Evolutionary conservation across 768 basidiomycete species (phyloP).

Genomic region (Tricholoma sp.): DNA sequence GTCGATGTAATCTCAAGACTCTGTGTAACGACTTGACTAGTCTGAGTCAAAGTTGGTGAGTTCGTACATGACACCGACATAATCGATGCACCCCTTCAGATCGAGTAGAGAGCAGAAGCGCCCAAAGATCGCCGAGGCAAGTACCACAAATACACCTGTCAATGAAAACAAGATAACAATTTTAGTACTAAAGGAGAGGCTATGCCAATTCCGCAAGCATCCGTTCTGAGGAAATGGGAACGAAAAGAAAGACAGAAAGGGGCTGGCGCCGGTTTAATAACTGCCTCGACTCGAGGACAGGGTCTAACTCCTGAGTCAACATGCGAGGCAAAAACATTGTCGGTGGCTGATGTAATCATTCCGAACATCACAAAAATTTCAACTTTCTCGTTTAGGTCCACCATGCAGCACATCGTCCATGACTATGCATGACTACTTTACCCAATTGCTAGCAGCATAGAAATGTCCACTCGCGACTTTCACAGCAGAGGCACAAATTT

Average conservation of each 20-base stretch:
- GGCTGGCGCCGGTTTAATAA: not conserved
- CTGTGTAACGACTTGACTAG: slow-evolving; percentile 31
- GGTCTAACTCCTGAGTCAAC: not conserved
- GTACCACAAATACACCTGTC: not conserved
- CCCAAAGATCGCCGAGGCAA: not conserved
- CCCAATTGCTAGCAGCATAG: too few species aligned
- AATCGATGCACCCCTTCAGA: not conserved
- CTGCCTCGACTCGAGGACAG: not conserved
- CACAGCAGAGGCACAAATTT: too few species aligned
- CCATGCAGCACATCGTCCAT: too few species aligned
- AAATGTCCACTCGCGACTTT: too few species aligned
- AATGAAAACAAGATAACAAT: not conserved
- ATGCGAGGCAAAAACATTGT: not conserved
- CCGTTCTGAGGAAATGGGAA: not conserved
- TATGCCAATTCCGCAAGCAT: not conserved
- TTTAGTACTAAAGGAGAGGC: not conserved
- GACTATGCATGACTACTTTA: too few species aligned
- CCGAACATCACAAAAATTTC: too few species aligned
- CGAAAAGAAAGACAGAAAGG: not conserved
- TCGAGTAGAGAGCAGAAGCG: not conserved
- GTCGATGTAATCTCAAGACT: slow-evolving; percentile 32
- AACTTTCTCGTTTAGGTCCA: too few species aligned
- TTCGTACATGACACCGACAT: slow-evolving; percentile 38
- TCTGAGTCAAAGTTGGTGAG: slow-evolving; percentile 39
- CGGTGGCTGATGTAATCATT: not conserved